Conservation (phyloP, 768 basidiomycete species). For the Boletus huronensis region DNA sequence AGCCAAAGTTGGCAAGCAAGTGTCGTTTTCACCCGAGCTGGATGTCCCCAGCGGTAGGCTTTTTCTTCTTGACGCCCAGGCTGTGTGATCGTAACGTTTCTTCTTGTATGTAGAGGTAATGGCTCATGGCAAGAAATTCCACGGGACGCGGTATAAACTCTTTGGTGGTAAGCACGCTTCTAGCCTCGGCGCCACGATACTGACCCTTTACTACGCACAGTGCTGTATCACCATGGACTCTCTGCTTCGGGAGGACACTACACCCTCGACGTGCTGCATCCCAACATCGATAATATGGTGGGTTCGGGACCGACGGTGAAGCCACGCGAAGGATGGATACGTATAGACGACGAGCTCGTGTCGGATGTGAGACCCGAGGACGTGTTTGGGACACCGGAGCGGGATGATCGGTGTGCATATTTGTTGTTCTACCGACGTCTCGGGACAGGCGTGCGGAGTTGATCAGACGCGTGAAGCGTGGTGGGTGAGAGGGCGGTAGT, state of each 20-base stretch:
- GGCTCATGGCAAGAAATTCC: constrained; percentile 46
- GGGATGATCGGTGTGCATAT: constrained; percentile 76
- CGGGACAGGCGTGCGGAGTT: constrained; percentile 22
- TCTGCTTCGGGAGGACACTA: constrained; percentile 94
- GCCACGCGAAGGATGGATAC: constrained; percentile 75
- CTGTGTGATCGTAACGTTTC: rapidly evolving
- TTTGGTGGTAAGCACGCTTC: constrained; percentile 65
- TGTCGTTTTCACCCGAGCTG: constrained; percentile 74
- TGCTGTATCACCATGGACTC: constrained; percentile 88
- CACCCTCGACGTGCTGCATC: constrained; percentile 85
- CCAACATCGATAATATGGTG: constrained; percentile 49
- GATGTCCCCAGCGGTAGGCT: constrained; percentile 62
- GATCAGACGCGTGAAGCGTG: neutral
- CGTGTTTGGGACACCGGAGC: constrained; percentile 55
- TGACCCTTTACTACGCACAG: constrained; percentile 34
- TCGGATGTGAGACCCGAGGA: constrained; percentile 67
- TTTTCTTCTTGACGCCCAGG: neutral
- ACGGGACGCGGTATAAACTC: constrained; percentile 64
- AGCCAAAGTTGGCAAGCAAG: constrained; percentile 81
- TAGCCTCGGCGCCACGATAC: neutral
- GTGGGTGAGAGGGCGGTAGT: neutral
- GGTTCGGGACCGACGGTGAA: constrained; percentile 13
- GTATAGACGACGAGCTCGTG: constrained; percentile 91
- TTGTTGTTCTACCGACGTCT: constrained; percentile 80
- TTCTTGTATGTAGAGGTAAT: constrained; percentile 49